These are phyloP conservation scores for Fusarium torreyae DNA, from an alignment of 2,329 filamentous ascomycete species.

Conservation along the genomic window DNA sequence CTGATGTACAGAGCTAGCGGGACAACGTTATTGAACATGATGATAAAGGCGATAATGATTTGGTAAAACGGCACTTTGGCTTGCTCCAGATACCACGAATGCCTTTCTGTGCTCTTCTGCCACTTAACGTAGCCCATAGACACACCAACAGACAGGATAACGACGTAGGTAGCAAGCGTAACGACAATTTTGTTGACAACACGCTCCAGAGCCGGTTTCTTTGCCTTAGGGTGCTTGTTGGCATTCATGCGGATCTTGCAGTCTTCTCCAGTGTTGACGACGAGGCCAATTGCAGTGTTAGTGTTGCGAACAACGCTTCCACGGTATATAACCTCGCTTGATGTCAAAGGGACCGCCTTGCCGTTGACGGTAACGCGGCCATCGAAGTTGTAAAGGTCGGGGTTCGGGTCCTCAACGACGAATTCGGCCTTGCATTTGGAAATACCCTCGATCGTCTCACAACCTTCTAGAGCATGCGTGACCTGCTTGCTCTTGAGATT, in stretches of 20 bases:
- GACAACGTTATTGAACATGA: conserved; percentile 98
- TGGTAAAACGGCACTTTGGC: conserved; percentile 83
- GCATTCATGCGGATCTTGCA: conserved; percentile 95
- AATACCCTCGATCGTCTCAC: conserved; percentile 69
- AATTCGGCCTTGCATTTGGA: conserved; percentile 71
- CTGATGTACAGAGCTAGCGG: conserved; percentile 93
- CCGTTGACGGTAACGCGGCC: conserved; percentile 74
- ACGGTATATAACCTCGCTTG: conserved; percentile 87
- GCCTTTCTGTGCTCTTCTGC: conserved; percentile 75
- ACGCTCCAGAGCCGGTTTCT: conserved; percentile 82
- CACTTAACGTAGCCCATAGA: conserved; percentile 87
- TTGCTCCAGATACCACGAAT: conserved; percentile 82
- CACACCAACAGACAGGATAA: conserved; percentile 83
- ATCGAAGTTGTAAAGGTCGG: conserved; percentile 83
- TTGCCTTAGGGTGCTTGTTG: conserved; percentile 88
- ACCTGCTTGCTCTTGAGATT: conserved; percentile 84
- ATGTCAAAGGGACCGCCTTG: conserved; percentile 78
- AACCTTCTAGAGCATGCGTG: conserved; percentile 72
- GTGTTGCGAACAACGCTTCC: conserved; percentile 91
- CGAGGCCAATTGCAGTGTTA: conserved; percentile 77
- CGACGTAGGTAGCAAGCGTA: conserved; percentile 83
- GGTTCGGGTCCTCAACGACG: conserved; percentile 83
- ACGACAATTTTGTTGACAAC: conserved; percentile 87
- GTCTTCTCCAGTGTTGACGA: conserved; percentile 91
- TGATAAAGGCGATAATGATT: conserved; percentile 90